These are phyloP conservation scores for Trypanosoma vivax DNA, from an alignment of 208 protist species.

Conservation along the genomic window DNA sequence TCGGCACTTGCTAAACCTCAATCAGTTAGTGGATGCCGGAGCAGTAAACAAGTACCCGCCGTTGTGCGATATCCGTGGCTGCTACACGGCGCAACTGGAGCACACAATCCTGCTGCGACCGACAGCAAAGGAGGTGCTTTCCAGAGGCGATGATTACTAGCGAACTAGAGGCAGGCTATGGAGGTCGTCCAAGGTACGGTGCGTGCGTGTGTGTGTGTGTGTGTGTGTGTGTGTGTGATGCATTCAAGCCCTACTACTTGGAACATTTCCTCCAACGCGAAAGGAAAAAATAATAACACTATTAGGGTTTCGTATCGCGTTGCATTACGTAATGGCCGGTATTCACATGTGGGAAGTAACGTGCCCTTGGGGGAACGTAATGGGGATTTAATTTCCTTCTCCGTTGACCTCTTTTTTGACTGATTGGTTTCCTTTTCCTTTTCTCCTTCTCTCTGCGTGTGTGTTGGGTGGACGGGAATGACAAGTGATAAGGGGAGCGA, in stretches of 20 bases:
- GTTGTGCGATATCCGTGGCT: slow-evolving; percentile 94
- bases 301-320: too few species aligned
- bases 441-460: background rate
- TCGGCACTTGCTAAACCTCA: slow-evolving; percentile 84
- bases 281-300: too few species aligned
- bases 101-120: slow-evolving; percentile 94
- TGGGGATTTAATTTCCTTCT: too few species aligned
- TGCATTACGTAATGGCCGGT: too few species aligned
- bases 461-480: background rate
- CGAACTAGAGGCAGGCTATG: background rate
- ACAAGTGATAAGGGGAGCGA: background rate
- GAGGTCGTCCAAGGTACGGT: background rate
- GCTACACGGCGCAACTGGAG: slow-evolving; percentile 97
- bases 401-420: too few species aligned
- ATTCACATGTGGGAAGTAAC: too few species aligned
- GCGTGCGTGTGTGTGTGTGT: background rate
- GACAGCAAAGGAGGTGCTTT: slow-evolving; percentile 96
- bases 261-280: too few species aligned
- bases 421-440: background rate
- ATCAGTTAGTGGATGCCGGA: slow-evolving; percentile 81
- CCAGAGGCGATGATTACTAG: slow-evolving; percentile 95
- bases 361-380: too few species aligned
- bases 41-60: slow-evolving; percentile 95
- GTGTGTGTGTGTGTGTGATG: background rate
- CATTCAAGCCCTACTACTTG: too few species aligned